Evolutionary conservation across 495 filamentous ascomycete species (phyloP), one percentile per base, ranked within the genome.

Genomic region (Cryomyces minteri): DNA sequence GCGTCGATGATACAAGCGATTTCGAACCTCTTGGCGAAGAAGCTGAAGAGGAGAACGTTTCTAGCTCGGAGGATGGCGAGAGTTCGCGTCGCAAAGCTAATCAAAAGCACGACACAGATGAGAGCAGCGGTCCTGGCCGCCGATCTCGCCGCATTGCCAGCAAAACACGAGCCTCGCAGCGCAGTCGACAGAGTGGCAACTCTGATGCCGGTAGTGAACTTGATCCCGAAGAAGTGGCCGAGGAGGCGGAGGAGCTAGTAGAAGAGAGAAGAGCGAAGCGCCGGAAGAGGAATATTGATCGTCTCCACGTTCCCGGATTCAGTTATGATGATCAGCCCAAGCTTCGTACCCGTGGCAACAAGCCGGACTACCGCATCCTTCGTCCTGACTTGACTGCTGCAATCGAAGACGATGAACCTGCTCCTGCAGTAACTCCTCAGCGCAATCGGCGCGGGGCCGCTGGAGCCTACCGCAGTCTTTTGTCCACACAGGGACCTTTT

Each of bases 401-500:
- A 0, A 69, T 80, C 4, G 88, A 94, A 25, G 76, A 84, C 18
- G 69, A 67, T 12, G 73, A 71, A 44, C 70, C 76, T 44, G 79
- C 77, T 4, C 65, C 70, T 28, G 69, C 75, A 3, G 61, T 65
- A 38, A 85, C 82, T 8, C 85, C 83, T 28, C 80, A 78, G 28
- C 78, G 79, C 48, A 69, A 71, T 51, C 73, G 71, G 40, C 66
- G 70, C 32, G 70, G 69, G 32, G 70, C 70, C 38, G 76, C 72
- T 36, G 63, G 67, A 31, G 58, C 58, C 34, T 88, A 84, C 45
- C 78, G 82, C 48, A 79, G 69, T 47, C 69, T 95, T 7, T 88
- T 88, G 55, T 80, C 83, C 18, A 92, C 84, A 4, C 79, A 74
- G 58, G 90, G 92, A 8, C 88, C 92, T 0, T 94, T 98, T 62